Base-by-base conservation (phyloP, 2,329 filamentous ascomycete genomes). In the Xylaria sp. region DNA sequence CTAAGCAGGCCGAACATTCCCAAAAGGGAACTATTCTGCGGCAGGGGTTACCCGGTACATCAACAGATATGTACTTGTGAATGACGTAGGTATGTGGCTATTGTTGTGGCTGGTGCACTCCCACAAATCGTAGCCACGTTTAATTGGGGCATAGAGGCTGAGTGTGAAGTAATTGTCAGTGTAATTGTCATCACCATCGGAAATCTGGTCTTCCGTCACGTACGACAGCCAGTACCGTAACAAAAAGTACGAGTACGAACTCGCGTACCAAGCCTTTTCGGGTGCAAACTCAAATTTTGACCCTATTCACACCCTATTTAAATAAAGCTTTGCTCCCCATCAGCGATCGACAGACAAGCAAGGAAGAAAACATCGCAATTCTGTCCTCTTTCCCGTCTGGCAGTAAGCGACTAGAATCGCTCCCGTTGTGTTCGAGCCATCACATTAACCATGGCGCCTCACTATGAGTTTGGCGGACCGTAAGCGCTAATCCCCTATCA, bases 391-490 rank as follows among this genome's bases (percentile, higher is more conserved):
- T 18, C n/a, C 20, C 39, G 18, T 28, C 56, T 46, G n/a, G 13
- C 36, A 36, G 52, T 39, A n/a, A 50, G 34, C 41, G 50, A 36
- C 60, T 56, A 23, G 43, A 62, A 28, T 43, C 34, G 12, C 60
- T 36, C 15, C 4, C 9, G 46, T 39, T n/a, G 41, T 46, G 56
- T 56, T 39, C 28, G 18, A 46, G 32, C 23, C 39, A 20, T 58
- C 15, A 20, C 60, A n/a, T 52, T 36, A 8, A 60, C 20, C 41
- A 72, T 71, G 62, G 56, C 66, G 45, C 58, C 69, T 60, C 34
- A 67, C 43, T 73, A 73, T 43, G 72, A 73, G 55, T 73, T 73
- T 58, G 71, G 72, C 48, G 72, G 72, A 10, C 72, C 72, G 72
- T 74, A 68, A 71, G 72, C 66, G 18, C 57, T 43, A 30, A 30